Percentiles rank a stretch among this genome's conserved stretches.
Conservation (phyloP, 768 basidiomycete genomes). For the Auricularia auricula-judae region DNA sequence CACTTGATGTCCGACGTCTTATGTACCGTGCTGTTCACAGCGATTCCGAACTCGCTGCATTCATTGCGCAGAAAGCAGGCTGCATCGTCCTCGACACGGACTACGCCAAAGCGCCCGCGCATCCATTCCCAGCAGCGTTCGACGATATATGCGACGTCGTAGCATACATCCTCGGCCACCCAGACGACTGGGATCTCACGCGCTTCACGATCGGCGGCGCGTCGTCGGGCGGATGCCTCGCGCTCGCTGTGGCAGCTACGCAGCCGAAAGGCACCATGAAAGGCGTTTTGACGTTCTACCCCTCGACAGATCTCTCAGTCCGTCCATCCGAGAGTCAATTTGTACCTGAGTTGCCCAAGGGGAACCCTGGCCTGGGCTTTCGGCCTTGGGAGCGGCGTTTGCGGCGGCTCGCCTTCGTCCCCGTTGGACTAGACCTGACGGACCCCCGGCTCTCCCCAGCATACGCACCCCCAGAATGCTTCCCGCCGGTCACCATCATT, state of each 20-base stretch:
- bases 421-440: neutral
- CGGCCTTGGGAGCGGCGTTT: neutral
- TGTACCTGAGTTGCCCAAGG: neutral
- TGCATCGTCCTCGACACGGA: conserved; percentile 7
- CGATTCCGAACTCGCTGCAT: neutral
- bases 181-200: neutral
- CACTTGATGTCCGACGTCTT: neutral
- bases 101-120: conserved; percentile 6
- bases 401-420: neutral
- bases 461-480: neutral
- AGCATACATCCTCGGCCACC: neutral
- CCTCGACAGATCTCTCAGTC: neutral
- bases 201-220: neutral
- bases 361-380: neutral
- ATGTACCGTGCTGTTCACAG: neutral
- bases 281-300: neutral
- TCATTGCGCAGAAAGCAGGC: conserved; percentile 1
- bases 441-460: neutral
- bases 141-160: conserved; percentile 1
- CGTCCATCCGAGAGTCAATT: neutral
- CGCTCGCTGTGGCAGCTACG: neutral
- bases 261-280: neutral
- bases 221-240: neutral
- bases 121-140: conserved; percentile 3
- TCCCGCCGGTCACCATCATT: neutral